Evolutionary conservation across 306 rosid species (phyloP), one percentile per base, ranked within the genome.

Genomic region (Citrullus mucosospermus): DNA sequence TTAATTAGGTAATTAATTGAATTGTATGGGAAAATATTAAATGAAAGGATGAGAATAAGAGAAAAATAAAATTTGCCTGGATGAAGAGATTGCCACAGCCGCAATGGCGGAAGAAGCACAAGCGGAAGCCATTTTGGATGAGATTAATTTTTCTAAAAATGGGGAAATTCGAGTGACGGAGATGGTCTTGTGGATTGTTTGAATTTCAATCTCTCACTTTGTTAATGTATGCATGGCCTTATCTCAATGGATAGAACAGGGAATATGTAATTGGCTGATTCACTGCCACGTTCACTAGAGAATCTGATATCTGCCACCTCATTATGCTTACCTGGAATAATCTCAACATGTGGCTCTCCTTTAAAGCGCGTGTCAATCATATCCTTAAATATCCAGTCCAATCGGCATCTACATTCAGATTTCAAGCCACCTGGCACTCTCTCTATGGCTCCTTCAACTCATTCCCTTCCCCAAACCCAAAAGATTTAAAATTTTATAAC

Each of bases 21-120:
- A 48, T 48, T 48, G 53, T 4, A 48, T 48, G 16, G 53, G 53
- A 48, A 48, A 48, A 0, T 48, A 48, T 48, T 48, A 48, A 48
- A 53, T 32, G 1, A 32, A 32, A 32, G 36, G 8, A 53, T 25
- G 17, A 0, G 62, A 41, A 6, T 0, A 8, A 7, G 8, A 1
- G n/a, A 6, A 0, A 5, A 6, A 53, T 15, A 32, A 12, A 73
- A 77, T 78, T 85, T 88, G 86, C 93, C 93, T 86, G 18, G 87
- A 82, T 17, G 92, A 82, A 30, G 95, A 82, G 28, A 85, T 58
- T 77, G 91, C 67, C 2, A 88, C 85, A 8, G 91, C 82, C 1
- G 93, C 87, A 72, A 87, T 78, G 59, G 91, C 88, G 51, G 91
- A 86, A 20, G 85, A 85, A 69, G 91, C 93, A 80, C 86, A 89